These are phyloP conservation scores for Cornus controversa DNA, from an alignment of 148 eudicot genomes.

Conservation along the genomic window DNA sequence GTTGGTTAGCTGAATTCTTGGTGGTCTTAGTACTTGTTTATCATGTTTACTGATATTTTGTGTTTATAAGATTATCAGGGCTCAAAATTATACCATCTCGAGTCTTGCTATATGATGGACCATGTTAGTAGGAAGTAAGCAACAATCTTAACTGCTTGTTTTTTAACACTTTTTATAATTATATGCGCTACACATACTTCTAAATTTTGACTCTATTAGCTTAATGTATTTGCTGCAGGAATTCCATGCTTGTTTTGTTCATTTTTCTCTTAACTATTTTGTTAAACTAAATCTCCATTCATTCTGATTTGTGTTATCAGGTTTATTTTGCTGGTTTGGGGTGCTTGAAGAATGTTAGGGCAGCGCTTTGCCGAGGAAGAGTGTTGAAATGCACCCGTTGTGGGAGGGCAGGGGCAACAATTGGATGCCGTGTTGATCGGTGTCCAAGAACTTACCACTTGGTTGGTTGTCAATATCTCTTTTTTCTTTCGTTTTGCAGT, in stretches of 20 bases:
- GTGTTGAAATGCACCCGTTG: conserved; percentile 86
- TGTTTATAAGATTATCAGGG: conserved; percentile 22
- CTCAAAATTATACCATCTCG: conserved; percentile 13
- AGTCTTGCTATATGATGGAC: conserved; percentile 24
- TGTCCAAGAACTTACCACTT: conserved; percentile 98
- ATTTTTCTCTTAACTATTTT: neutral
- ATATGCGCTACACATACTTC: neutral
- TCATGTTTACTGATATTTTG: conserved; percentile 17
- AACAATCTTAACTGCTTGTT: conserved; percentile 17
- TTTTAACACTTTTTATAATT: neutral
- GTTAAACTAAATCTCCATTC: neutral
- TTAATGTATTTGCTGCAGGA: neutral
- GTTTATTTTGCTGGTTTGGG: conserved; percentile 97
- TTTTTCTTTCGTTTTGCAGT: neutral
- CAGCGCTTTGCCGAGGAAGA: conserved; percentile 97
- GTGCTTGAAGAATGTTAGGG: conserved; percentile 87
- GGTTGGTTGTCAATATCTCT: conserved; percentile 40
- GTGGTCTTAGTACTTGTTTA: neutral
- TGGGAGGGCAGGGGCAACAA: conserved; percentile 95
- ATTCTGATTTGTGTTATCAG: conserved; percentile 41
- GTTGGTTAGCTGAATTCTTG: conserved; percentile 1
- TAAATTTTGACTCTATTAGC: neutral
- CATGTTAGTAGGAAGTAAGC: conserved; percentile 26
- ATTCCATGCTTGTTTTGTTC: conserved; percentile 5
- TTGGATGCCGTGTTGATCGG: conserved; percentile 97